phyloP scores from a whole-genome alignment of 805 yeast genomes.

The Limtongozyma cylindracea region DNA sequence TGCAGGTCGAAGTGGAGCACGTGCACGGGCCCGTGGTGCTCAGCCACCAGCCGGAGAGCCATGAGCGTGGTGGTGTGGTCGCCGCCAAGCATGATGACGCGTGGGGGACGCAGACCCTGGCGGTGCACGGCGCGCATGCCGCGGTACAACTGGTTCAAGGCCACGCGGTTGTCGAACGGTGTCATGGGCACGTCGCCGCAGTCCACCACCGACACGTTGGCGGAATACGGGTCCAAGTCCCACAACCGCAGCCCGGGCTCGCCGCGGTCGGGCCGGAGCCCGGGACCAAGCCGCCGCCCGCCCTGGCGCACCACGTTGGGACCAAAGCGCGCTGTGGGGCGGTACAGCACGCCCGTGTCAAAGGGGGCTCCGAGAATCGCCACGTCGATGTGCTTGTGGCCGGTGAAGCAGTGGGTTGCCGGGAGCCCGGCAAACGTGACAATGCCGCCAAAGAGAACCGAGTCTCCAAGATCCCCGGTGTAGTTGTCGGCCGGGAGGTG shows the following conservation, averaged over 20 bases:
- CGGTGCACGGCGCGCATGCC: constrained; percentile 22
- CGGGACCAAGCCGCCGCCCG: constrained; percentile 18
- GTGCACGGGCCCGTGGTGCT: constrained; percentile 17
- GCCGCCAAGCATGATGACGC: constrained; percentile 29
- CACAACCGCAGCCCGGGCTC: constrained; percentile 9
- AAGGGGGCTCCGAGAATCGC: constrained; percentile 36
- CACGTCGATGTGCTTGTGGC: constrained; percentile 12
- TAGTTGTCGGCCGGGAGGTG: constrained; percentile 11
- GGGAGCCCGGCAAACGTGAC: constrained; percentile 26
- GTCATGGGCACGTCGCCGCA: constrained; percentile 49
- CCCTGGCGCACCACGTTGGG: constrained; percentile 24
- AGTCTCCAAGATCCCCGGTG: constrained; percentile 6
- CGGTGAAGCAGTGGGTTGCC: constrained; percentile 19
- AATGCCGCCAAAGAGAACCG: constrained; percentile 18
- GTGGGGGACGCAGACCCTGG: constrained; percentile 8
- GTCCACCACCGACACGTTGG: constrained; percentile 16
- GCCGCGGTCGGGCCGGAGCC: constrained; percentile 9
- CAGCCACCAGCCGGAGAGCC: constrained; percentile 23
- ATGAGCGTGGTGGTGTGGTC: constrained; percentile 32
- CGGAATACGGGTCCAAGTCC: constrained; percentile 26
- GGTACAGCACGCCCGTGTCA: constrained; percentile 26
- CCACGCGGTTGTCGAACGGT: constrained; percentile 41
- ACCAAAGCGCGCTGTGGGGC: constrained; percentile 36
- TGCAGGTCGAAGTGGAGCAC: constrained; percentile 47
- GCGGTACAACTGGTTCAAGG: constrained; percentile 35